These are phyloP conservation scores for Pleurotus salmoneostramineus DNA, from an alignment of 768 basidiomycete species.

Conservation along the genomic window DNA sequence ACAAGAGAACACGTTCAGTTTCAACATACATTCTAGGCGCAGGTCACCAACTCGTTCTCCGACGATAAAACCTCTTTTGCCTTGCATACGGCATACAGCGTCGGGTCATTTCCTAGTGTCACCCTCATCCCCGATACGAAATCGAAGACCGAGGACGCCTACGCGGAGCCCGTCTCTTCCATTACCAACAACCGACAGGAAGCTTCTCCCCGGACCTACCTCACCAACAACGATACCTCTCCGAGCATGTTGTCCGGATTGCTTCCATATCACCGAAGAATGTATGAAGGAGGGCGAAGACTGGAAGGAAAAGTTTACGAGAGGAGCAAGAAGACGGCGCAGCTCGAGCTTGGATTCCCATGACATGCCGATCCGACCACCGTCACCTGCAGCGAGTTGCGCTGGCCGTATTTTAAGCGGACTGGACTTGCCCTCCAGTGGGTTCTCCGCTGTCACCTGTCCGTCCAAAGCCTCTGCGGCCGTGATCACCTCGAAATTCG, in stretches of 20 bases:
- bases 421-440: conserved; percentile 6
- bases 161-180: conserved; percentile 29
- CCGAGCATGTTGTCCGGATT: conserved; percentile 67
- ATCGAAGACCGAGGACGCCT: conserved; percentile 15
- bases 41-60: conserved; percentile 38
- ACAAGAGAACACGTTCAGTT: conserved; percentile 23
- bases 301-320: conserved; percentile 63
- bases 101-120: conserved; percentile 44
- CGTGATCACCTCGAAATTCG: conserved; percentile 9
- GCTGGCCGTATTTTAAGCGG: background rate
- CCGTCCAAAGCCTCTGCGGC: conserved; percentile 8
- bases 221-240: conserved; percentile 52
- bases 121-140: conserved; percentile 42
- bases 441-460: conserved; percentile 24
- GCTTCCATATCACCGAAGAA: conserved; percentile 55
- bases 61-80: conserved; percentile 1
- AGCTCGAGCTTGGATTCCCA: conserved; percentile 36
- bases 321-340: conserved; percentile 57
- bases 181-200: conserved; percentile 27
- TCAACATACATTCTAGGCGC: conserved; percentile 29
- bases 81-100: conserved; percentile 13
- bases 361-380: conserved; percentile 16
- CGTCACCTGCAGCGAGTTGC: conserved; percentile 3
- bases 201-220: conserved; percentile 19
- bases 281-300: conserved; percentile 48